Conservation (phyloP, 257 asterid species). For the Gentiana macrophylla region DNA sequence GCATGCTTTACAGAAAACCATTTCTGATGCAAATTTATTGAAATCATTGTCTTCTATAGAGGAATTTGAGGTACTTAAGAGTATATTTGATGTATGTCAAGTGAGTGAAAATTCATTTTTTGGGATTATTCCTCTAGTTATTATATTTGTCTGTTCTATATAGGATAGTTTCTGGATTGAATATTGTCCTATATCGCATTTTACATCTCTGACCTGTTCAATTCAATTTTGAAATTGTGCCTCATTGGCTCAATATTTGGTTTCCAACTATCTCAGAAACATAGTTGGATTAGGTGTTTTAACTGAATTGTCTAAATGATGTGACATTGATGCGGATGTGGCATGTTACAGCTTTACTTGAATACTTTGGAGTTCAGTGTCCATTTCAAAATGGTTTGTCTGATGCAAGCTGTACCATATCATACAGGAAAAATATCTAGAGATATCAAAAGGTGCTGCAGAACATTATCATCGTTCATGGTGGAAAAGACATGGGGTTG, state of each 20-base stretch:
- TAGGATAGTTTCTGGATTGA: too few relatives aligned
- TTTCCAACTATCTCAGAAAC: neutral
- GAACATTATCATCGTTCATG: conserved; percentile 86
- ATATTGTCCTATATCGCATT: too few relatives aligned
- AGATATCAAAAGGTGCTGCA: conserved; percentile 96
- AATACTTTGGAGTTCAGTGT: conserved; percentile 2
- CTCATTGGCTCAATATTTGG: too few relatives aligned
- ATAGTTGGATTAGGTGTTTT: neutral
- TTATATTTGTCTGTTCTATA: too few relatives aligned
- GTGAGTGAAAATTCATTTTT: neutral
- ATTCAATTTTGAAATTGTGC: too few relatives aligned
- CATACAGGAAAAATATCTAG: conserved; percentile 77
- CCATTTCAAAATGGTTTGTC: neutral
- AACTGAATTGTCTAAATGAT: neutral
- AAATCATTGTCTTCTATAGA: conserved; percentile 70
- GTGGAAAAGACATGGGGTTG: conserved; percentile 99
- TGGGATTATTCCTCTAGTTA: too few relatives aligned
- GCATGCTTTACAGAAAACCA: conserved; percentile 53
- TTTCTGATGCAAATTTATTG: conserved; percentile 57
- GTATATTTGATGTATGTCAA: neutral
- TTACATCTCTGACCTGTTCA: too few relatives aligned
- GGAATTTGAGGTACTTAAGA: conserved; percentile 72
- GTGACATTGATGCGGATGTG: neutral
- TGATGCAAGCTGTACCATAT: neutral
- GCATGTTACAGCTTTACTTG: neutral